A percentile compares a stretch with the other conserved stretches of the same genome.
Conservation (phyloP, 116 monocot species). For the Dioscorea cayenensis region DNA sequence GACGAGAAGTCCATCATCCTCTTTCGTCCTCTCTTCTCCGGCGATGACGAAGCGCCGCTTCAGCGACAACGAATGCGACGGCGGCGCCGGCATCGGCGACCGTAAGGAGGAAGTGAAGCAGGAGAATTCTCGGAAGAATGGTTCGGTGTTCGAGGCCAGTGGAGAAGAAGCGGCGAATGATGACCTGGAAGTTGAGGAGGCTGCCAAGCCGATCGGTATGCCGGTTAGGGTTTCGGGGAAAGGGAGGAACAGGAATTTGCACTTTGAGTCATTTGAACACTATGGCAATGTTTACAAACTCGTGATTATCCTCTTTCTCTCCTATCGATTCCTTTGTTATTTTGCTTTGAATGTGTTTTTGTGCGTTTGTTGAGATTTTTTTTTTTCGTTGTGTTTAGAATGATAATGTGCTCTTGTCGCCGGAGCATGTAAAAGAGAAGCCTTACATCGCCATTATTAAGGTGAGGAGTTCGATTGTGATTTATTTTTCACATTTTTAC, state of each 20-base stretch:
- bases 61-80: no score
- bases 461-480: constrained; percentile 14
- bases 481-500: not conserved
- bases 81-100: no score
- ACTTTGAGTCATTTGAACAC: constrained; percentile 65
- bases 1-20: no score
- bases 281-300: constrained; percentile 66
- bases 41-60: no score
- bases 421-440: constrained; percentile 51
- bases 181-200: constrained; percentile 21
- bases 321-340: not conserved
- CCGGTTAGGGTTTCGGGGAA: constrained; percentile 60
- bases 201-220: constrained; percentile 49
- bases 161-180: constrained; percentile 16
- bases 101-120: no score
- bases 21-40: no score
- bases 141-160: not conserved
- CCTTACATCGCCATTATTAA: constrained; percentile 91
- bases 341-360: not conserved
- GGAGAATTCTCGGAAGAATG: no score
- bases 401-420: constrained; percentile 73
- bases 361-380: not conserved
- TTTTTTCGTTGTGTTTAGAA: constrained; percentile 32
- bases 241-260: constrained; percentile 63
- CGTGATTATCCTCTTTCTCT: constrained; percentile 14